Percentiles rank a stretch among this genome's conserved stretches.
phyloP scores from a whole-genome alignment of 2,329 filamentous ascomycete species.

The Neopestalotiopsis sp. region DNA sequence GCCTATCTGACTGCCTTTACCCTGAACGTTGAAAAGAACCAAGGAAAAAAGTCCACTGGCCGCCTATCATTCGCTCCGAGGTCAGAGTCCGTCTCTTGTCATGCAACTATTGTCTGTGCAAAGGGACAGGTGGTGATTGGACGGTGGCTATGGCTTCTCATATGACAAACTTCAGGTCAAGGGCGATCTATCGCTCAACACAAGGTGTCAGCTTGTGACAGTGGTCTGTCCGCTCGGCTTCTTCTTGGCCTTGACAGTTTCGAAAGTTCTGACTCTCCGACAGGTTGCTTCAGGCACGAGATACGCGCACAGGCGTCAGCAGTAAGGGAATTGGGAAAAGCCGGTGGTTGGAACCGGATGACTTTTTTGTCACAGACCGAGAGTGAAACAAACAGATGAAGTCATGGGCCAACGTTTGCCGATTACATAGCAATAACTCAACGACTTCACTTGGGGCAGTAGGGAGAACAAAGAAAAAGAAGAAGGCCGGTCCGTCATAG shows the following conservation, averaged over 20 bases:
- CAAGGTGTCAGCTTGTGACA: slow-evolving; percentile 8
- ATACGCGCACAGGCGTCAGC: not conserved
- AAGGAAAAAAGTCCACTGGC: not conserved
- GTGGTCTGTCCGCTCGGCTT: slow-evolving; percentile 1
- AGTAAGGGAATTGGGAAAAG: not conserved
- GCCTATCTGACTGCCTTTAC: not conserved
- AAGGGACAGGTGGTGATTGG: slow-evolving; percentile 7
- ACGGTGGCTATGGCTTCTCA: not conserved
- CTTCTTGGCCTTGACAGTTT: not conserved
- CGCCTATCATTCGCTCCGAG: slow-evolving; percentile 4
- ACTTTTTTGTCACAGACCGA: not conserved
- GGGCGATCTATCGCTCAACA: not conserved
- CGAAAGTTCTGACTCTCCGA: slow-evolving; percentile 8
- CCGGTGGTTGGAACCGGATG: slow-evolving; percentile 10
- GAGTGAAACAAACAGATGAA: slow-evolving; percentile 14
- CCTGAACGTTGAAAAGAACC: not conserved
- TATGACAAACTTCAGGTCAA: not conserved
- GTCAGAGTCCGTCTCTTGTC: not conserved
- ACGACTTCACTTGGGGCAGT: not conserved
- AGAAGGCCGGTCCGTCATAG: slow-evolving; percentile 2
- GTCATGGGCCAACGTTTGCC: slow-evolving; percentile 3
- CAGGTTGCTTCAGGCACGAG: slow-evolving; percentile 1
- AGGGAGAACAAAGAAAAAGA: not conserved
- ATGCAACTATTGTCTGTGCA: slow-evolving; percentile 4
- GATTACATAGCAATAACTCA: not conserved